These are phyloP conservation scores for Solanum aculeatissimum DNA, from an alignment of 305 asterid genomes.

Conservation along the genomic window DNA sequence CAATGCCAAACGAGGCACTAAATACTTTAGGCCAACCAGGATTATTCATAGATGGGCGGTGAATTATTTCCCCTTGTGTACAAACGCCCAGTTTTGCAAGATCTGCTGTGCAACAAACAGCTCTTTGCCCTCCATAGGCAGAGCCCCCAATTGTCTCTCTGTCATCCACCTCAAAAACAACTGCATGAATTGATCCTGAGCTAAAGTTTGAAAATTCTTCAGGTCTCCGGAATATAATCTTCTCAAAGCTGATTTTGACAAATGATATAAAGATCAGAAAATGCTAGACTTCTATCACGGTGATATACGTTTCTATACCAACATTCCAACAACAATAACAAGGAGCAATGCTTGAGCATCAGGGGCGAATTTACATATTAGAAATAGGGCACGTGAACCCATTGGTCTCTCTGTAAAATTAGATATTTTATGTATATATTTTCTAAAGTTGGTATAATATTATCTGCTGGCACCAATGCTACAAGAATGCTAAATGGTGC, in stretches of 20 bases:
- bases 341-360: neutral
- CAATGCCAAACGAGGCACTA: slow-evolving; percentile 54
- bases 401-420: neutral
- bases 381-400: neutral
- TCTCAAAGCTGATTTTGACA: slow-evolving; percentile 48
- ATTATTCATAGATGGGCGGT: slow-evolving; percentile 63
- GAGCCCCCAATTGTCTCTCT: slow-evolving; percentile 90
- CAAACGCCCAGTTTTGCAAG: slow-evolving; percentile 94
- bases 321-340: neutral
- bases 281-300: slow-evolving; percentile 5
- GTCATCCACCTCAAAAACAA: slow-evolving; percentile 90
- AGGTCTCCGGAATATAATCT: slow-evolving; percentile 66
- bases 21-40: slow-evolving; percentile 88
- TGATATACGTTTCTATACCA: neutral
- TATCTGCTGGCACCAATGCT: neutral
- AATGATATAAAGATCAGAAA: neutral
- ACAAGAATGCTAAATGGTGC: neutral
- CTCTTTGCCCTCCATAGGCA: slow-evolving; percentile 96
- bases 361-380: neutral
- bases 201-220: slow-evolving; percentile 62
- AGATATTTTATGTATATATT: neutral
- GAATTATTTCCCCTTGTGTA: slow-evolving; percentile 64
- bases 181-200: slow-evolving; percentile 58
- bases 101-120: slow-evolving; percentile 85
- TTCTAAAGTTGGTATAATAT: neutral